These are phyloP conservation scores for Dryadomyces quercus-mongolicae DNA, from an alignment of 2,329 filamentous ascomycete genomes.

Conservation along the genomic window DNA sequence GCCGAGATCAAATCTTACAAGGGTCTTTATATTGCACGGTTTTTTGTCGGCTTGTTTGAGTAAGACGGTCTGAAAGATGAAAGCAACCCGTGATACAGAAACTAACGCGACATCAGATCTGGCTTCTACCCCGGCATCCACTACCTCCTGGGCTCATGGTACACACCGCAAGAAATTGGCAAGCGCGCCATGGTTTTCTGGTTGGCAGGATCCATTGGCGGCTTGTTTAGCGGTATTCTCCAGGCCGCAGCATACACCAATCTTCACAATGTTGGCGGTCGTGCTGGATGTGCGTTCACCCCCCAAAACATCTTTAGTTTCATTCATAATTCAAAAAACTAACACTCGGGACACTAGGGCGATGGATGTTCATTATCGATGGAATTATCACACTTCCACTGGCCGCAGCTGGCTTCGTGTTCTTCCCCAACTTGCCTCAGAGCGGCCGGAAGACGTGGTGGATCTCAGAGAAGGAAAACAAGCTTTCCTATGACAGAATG, in stretches of 20 bases:
- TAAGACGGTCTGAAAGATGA: constrained; percentile 15
- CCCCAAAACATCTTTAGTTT: not conserved
- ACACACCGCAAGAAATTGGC: constrained; percentile 46
- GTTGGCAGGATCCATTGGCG: constrained; percentile 40
- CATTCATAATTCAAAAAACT: not conserved
- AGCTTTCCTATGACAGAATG: constrained; percentile 21
- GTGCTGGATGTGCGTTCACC: constrained; percentile 30
- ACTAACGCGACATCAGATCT: constrained; percentile 7
- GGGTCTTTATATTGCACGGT: constrained; percentile 33
- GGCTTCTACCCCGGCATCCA: constrained; percentile 41
- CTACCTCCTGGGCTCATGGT: constrained; percentile 41
- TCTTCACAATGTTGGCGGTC: constrained; percentile 33
- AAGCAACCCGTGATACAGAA: constrained; percentile 9
- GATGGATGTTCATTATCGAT: constrained; percentile 38
- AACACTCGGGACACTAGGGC: constrained; percentile 22
- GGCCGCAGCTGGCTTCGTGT: constrained; percentile 35
- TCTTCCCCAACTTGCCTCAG: constrained; percentile 37
- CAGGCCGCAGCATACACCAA: constrained; percentile 39
- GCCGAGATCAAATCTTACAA: constrained; percentile 14
- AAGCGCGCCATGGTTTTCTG: constrained; percentile 54
- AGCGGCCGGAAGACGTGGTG: constrained; percentile 23
- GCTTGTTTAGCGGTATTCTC: constrained; percentile 23
- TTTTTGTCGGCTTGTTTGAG: constrained; percentile 43
- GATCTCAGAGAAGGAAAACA: constrained; percentile 20
- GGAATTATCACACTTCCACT: constrained; percentile 26